Conservation (phyloP, 208 protist species). For the Leishmania tarentolae region DNA sequence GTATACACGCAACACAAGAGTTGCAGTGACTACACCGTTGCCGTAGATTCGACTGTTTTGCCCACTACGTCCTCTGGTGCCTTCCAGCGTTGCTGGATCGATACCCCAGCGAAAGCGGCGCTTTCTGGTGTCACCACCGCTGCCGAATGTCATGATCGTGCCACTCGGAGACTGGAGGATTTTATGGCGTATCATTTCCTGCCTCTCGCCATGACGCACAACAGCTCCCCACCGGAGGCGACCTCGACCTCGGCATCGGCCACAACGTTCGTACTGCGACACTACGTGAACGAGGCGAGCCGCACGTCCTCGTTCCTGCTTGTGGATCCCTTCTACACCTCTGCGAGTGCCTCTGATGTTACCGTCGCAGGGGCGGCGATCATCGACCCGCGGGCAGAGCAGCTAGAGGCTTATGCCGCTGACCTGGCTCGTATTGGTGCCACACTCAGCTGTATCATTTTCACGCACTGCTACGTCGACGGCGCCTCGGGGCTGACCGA, state of each 20-base stretch:
- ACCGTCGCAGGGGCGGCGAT: constrained; percentile 26
- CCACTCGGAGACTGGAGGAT: constrained; percentile 36
- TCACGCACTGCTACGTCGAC: constrained; percentile 82
- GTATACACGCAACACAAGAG: neutral
- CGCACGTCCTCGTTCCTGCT: constrained; percentile 75
- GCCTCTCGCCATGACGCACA: constrained; percentile 63
- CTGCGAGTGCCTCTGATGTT: neutral
- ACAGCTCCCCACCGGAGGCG: constrained; percentile 7
- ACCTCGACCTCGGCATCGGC: neutral
- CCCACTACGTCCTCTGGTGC: neutral
- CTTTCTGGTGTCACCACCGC: constrained; percentile 1
- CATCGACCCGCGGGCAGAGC: constrained; percentile 58
- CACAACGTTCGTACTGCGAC: constrained; percentile 45
- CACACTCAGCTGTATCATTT: constrained; percentile 39
- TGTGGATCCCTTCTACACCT: constrained; percentile 29
- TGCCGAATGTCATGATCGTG: neutral
- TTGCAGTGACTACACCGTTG: neutral
- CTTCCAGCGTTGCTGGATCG: neutral
- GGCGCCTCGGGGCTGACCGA: constrained; percentile 43
- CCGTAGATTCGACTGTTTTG: neutral
- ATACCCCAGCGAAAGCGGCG: neutral
- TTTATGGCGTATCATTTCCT: constrained; percentile 78
- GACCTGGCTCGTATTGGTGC: constrained; percentile 47
- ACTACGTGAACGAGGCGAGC: constrained; percentile 78
- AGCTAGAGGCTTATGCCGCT: constrained; percentile 31